A percentile compares a stretch with the other conserved stretches of the same genome.
Conservation (phyloP, 257 asterid species). For the Petrea volubilis region DNA sequence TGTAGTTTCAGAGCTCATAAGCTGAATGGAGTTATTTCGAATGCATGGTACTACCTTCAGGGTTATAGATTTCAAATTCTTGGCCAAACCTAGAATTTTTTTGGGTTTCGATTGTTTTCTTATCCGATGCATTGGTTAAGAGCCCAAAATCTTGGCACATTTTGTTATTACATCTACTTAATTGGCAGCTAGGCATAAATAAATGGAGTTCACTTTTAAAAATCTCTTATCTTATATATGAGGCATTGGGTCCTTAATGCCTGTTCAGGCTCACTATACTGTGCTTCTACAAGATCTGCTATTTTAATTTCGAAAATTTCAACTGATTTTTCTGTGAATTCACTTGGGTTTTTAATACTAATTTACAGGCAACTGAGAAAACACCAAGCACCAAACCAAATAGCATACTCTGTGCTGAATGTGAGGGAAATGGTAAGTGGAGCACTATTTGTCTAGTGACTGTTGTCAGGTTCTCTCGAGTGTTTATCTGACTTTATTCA, state of each 20-base stretch:
- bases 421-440: constrained; percentile 60
- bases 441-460: background rate
- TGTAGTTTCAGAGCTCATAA: too few relatives aligned
- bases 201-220: background rate
- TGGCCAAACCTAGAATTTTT: too few relatives aligned
- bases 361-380: constrained; percentile 41
- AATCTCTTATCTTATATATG: background rate
- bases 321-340: background rate
- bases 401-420: constrained; percentile 51
- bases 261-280: background rate
- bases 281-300: too few relatives aligned
- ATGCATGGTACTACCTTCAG: too few relatives aligned
- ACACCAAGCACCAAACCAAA: constrained; percentile 30
- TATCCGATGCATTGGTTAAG: background rate
- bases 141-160: background rate
- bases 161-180: background rate
- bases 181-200: background rate
- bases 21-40: too few relatives aligned
- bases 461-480: background rate
- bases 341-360: background rate
- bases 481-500: background rate
- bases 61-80: background rate
- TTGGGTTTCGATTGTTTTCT: background rate
- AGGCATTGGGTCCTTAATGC: background rate
- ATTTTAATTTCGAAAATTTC: background rate